These are phyloP conservation scores for Cyberlindnera americana DNA, from an alignment of 805 yeast genomes.

Conservation along the genomic window DNA sequence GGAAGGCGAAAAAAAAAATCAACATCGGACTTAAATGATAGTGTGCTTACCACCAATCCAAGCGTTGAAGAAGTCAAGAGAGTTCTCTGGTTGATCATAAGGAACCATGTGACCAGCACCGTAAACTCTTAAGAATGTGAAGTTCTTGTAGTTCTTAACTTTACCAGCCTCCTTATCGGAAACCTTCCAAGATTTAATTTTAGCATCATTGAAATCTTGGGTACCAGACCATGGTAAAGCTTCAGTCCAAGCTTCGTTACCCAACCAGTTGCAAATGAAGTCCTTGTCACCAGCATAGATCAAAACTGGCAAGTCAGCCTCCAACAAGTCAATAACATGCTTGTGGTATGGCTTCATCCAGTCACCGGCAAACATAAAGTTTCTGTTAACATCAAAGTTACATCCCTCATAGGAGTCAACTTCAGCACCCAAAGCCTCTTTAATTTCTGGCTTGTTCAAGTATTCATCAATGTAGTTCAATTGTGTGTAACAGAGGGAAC, in stretches of 20 bases:
- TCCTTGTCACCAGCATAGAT: slow-evolving; percentile 96
- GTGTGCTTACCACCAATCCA: slow-evolving; percentile 73
- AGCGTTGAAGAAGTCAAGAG: slow-evolving; percentile 78
- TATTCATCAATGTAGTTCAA: slow-evolving; percentile 71
- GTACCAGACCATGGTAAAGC: slow-evolving; percentile 64
- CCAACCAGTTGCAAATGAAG: slow-evolving; percentile 95
- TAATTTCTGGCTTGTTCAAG: slow-evolving; percentile 73
- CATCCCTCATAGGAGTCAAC: slow-evolving; percentile 75
- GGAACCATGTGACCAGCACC: slow-evolving; percentile 98
- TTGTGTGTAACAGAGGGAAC: slow-evolving; percentile 72
- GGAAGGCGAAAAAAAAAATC: background rate
- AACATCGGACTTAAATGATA: slow-evolving; percentile 11
- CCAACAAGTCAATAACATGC: slow-evolving; percentile 67
- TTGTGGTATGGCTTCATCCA: slow-evolving; percentile 88
- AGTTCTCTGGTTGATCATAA: slow-evolving; percentile 73
- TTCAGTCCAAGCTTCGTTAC: slow-evolving; percentile 84
- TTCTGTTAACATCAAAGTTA: slow-evolving; percentile 71
- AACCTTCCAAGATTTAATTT: slow-evolving; percentile 44
- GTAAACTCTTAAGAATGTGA: slow-evolving; percentile 79
- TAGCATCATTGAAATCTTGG: slow-evolving; percentile 47
- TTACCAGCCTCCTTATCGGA: slow-evolving; percentile 59
- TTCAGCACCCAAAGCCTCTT: slow-evolving; percentile 85
- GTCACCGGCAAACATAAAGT: slow-evolving; percentile 85
- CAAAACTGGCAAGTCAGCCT: slow-evolving; percentile 72
- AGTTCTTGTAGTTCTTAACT: slow-evolving; percentile 59